Evolutionary conservation across 169 alveolate species (phyloP).

Genomic region (Eimeria acervulina): DNA sequence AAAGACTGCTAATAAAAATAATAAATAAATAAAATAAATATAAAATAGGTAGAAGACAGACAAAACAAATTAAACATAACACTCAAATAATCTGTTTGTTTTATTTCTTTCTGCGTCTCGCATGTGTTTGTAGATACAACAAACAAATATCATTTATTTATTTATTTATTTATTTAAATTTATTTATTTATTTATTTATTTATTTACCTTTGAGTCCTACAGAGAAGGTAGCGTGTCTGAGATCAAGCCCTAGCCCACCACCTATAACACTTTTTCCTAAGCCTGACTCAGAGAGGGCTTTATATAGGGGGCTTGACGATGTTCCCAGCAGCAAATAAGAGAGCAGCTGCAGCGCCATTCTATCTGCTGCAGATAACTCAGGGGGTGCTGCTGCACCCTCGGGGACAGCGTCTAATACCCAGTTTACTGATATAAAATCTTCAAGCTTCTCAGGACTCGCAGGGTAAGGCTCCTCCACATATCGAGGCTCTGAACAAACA

Average conservation of each 20-base stretch:
- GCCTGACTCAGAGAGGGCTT: constrained; percentile 50
- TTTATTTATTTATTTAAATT: no score
- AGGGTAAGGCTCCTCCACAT: not conserved
- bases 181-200: not conserved
- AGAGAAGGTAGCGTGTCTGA: constrained; percentile 64
- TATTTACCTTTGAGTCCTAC: constrained; percentile 83
- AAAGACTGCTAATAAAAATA: no score
- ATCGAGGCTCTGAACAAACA: constrained; percentile 39
- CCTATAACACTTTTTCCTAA: constrained; percentile 71
- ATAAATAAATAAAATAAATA: no score
- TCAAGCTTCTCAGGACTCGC: constrained; percentile 53
- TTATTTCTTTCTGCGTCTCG: no score
- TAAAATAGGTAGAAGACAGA: no score
- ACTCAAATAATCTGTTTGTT: no score
- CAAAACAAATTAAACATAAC: no score
- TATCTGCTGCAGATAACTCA: not conserved
- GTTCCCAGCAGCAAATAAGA: constrained; percentile 76
- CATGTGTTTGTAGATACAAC: no score
- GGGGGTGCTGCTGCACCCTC: no score
- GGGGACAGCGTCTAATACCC: constrained; percentile 22
- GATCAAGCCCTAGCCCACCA: constrained; percentile 53
- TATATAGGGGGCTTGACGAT: constrained; percentile 71
- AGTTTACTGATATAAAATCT: constrained; percentile 66
- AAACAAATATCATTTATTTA: no score
- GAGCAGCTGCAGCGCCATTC: not conserved